Evolutionary conservation across 2,329 filamentous ascomycete species (phyloP).

Genomic region (Laburnicola sp.): DNA sequence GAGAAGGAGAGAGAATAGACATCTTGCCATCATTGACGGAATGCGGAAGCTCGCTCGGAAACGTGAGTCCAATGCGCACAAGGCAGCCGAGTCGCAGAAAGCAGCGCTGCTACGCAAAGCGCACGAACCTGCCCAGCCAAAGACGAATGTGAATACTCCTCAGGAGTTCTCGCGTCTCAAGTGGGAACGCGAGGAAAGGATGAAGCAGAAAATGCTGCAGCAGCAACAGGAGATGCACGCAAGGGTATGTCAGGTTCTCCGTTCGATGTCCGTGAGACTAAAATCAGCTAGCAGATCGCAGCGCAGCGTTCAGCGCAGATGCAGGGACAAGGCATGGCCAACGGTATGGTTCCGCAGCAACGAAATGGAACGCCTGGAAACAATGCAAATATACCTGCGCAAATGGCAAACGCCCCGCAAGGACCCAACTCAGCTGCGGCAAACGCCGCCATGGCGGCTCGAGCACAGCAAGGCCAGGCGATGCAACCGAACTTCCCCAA

Average conservation of each 20-base stretch:
- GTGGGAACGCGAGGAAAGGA: conserved; percentile 78
- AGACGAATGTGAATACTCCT: conserved; percentile 70
- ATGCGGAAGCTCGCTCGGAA: conserved; percentile 97
- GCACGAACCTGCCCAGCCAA: conserved; percentile 67
- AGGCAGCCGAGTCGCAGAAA: conserved; percentile 74
- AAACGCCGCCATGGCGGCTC: conserved; percentile 38
- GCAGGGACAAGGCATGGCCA: conserved; percentile 44
- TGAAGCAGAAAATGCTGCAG: conserved; percentile 55
- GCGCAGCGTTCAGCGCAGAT: conserved; percentile 42
- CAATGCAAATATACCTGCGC: conserved; percentile 32
- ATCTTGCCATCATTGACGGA: conserved; percentile 85
- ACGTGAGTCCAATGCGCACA: conserved; percentile 79
- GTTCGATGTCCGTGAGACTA: conserved; percentile 8
- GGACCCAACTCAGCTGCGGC: conserved; percentile 30
- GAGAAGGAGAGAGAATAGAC: conserved; percentile 86
- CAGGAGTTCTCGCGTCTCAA: conserved; percentile 89
- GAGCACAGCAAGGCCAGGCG: conserved; percentile 43
- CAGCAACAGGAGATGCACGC: conserved; percentile 59
- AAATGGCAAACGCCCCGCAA: conserved; percentile 34
- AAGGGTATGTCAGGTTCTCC: conserved; percentile 47
- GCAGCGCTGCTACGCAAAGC: conserved; percentile 81
- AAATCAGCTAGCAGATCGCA: conserved; percentile 37
- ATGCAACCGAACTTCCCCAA: conserved; percentile 55
- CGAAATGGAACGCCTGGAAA: conserved; percentile 47
- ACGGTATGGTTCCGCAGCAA: conserved; percentile 46